Evolutionary conservation across 2,329 filamentous ascomycete species (phyloP).

Genomic region (Alternaria sp.): DNA sequence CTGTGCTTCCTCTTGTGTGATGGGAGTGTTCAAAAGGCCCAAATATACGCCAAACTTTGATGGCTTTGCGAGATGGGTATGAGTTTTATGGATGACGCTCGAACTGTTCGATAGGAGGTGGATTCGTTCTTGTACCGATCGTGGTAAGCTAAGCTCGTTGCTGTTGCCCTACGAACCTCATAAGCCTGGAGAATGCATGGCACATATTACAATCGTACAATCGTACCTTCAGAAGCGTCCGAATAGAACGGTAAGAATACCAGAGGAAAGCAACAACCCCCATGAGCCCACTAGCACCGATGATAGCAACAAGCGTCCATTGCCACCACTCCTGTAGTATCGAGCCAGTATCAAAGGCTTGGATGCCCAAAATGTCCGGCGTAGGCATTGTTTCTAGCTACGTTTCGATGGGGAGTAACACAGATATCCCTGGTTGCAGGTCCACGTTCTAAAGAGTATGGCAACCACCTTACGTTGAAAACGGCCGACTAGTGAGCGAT

Average conservation of each 20-base stretch:
- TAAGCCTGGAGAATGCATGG: conserved; percentile 17
- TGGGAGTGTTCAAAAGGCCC: conserved; percentile 38
- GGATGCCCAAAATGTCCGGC: conserved; percentile 41
- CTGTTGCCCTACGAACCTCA: conserved; percentile 23
- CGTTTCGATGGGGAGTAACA: not conserved
- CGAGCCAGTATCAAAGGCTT: conserved; percentile 39
- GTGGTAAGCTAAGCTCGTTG: conserved; percentile 32
- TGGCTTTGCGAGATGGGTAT: conserved; percentile 37
- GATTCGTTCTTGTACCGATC: conserved; percentile 43
- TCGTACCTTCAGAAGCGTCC: conserved; percentile 29
- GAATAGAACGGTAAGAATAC: conserved; percentile 34
- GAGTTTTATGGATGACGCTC: conserved; percentile 29
- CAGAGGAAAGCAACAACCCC: conserved; percentile 42
- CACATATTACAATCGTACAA: conserved; percentile 30
- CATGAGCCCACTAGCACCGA: conserved; percentile 40
- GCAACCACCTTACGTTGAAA: not conserved
- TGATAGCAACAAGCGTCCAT: conserved; percentile 44
- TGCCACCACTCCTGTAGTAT: conserved; percentile 46
- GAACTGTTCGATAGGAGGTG: conserved; percentile 38
- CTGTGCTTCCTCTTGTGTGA: conserved; percentile 36
- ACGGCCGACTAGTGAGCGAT: not conserved
- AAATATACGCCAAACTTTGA: conserved; percentile 50
- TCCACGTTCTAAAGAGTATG: not conserved
- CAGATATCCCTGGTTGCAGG: not conserved
- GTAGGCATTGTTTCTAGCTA: conserved; percentile 12